Evolutionary conservation across 148 eudicot species (phyloP).

Genomic region (Cornus suecica): DNA sequence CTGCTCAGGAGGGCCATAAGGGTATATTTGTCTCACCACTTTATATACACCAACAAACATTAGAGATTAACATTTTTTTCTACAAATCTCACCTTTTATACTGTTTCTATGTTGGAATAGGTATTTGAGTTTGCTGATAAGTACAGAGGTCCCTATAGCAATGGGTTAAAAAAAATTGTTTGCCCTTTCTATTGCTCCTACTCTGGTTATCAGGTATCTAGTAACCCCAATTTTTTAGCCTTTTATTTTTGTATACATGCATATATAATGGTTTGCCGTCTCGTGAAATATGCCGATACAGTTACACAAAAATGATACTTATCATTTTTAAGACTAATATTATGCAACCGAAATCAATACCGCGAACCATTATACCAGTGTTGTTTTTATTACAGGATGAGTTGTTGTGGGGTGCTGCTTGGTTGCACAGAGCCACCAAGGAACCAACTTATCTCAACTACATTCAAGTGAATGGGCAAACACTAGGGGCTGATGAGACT

Average conservation of each 20-base stretch:
- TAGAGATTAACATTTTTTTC: too few species aligned
- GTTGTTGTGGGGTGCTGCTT: constrained; percentile 83
- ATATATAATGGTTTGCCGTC: too few species aligned
- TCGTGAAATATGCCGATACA: too few species aligned
- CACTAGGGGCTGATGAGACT: constrained; percentile 65
- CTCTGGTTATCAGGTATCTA: constrained; percentile 71
- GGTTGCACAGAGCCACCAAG: constrained; percentile 78
- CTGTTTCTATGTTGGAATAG: constrained; percentile 18
- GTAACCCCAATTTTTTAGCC: background rate
- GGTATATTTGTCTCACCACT: constrained; percentile 29
- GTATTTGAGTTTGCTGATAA: constrained; percentile 83
- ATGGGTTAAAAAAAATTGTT: constrained; percentile 43
- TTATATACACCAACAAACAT: background rate
- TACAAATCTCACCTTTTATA: background rate
- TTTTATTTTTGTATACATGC: too few species aligned
- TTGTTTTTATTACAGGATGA: constrained; percentile 58
- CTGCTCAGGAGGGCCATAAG: constrained; percentile 67
- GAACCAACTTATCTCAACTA: constrained; percentile 61
- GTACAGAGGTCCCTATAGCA: constrained; percentile 73
- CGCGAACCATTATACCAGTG: too few species aligned
- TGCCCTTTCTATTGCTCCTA: constrained; percentile 64
- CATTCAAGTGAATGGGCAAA: constrained; percentile 70
- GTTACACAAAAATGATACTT: too few species aligned
- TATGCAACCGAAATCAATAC: too few species aligned
- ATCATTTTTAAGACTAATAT: too few species aligned